These are phyloP conservation scores for Lentinula boryana DNA, from an alignment of 768 basidiomycete genomes.

Conservation along the genomic window DNA sequence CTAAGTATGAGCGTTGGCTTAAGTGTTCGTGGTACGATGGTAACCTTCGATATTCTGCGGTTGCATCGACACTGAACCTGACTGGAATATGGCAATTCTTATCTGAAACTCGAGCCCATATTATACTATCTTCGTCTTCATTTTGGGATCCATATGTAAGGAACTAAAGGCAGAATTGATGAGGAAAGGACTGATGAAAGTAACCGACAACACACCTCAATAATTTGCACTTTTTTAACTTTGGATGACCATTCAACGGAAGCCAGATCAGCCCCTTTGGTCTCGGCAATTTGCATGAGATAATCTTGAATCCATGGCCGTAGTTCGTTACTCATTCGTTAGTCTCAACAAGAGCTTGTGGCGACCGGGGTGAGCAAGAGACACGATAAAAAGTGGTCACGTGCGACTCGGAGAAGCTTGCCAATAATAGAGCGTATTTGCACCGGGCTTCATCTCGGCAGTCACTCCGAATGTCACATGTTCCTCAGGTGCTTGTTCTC, in stretches of 20 bases:
- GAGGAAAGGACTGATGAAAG: neutral
- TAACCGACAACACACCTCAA: neutral
- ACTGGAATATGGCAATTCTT: neutral
- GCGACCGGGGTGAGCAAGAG: neutral
- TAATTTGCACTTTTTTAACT: neutral
- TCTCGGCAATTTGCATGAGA: neutral
- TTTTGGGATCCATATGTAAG: neutral
- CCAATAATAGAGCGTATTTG: too few relatives aligned
- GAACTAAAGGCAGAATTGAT: neutral
- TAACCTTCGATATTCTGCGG: neutral
- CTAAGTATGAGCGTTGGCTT: too few relatives aligned
- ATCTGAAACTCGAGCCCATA: slow-evolving; percentile 2
- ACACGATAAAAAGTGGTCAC: neutral
- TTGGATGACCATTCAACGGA: neutral
- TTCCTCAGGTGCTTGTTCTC: too few relatives aligned
- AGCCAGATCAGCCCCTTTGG: neutral
- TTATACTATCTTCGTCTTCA: neutral
- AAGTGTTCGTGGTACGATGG: neutral
- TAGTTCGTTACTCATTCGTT: neutral
- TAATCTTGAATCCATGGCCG: slow-evolving; percentile 3
- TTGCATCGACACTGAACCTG: neutral
- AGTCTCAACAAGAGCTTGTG: neutral
- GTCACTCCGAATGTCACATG: too few relatives aligned
- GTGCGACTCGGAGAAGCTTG: neutral
- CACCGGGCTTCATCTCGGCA: too few relatives aligned